phyloP scores from a whole-genome alignment of 441 rosid species.

The Croton setiger region DNA sequence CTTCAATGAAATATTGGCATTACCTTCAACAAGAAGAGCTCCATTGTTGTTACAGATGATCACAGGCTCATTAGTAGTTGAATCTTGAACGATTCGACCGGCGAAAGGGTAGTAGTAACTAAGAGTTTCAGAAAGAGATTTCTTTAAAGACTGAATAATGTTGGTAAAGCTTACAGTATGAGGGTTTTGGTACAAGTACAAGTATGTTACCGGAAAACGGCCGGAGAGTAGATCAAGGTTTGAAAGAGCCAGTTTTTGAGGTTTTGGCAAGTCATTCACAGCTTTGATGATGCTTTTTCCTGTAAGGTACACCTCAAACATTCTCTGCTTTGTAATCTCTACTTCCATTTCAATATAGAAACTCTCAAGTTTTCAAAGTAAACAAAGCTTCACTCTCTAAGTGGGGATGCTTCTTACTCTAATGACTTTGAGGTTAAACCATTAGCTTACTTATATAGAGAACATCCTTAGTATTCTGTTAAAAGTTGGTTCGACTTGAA shows the following conservation, averaged over 20 bases:
- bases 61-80: conserved; percentile 43
- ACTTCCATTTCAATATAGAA: conserved; percentile 16
- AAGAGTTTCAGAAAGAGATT: conserved; percentile 53
- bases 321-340: conserved; percentile 18
- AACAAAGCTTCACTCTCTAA: too few species aligned
- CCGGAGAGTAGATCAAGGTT: conserved; percentile 89
- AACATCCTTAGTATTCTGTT: neutral
- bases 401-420: neutral
- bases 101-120: conserved; percentile 66
- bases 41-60: conserved; percentile 72
- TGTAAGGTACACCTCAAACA: conserved; percentile 40
- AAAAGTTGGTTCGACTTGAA: neutral
- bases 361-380: neutral
- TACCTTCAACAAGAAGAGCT: conserved; percentile 53
- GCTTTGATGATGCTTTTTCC: conserved; percentile 47
- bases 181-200: conserved; percentile 56
- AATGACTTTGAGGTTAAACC: neutral
- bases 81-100: conserved; percentile 53
- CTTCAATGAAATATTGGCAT: conserved; percentile 41
- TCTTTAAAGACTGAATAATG: conserved; percentile 38
- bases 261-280: conserved; percentile 20
- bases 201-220: conserved; percentile 76
- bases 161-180: conserved; percentile 20
- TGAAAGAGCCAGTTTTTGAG: conserved; percentile 47
- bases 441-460: neutral